Evolutionary conservation across 116 monocot genomes (phyloP), one percentile per base, ranked within the genome.

Genomic region (Posidonia oceanica): DNA sequence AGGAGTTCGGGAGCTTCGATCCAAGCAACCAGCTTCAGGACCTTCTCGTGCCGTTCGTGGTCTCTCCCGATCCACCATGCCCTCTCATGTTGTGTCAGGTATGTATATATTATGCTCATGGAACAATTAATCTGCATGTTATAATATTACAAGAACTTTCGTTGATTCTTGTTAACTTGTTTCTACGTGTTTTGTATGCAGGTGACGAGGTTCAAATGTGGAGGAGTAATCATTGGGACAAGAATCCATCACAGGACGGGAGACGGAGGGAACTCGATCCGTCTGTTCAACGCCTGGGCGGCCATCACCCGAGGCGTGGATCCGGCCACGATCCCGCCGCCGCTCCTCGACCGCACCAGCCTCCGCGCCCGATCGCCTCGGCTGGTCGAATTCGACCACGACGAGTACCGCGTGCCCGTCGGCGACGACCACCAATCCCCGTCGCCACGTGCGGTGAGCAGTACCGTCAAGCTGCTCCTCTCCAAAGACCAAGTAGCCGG

Each of bases 161-260:
- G 29, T 29, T 29, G 1, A 1, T 29, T 29, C 1, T 29, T 29
- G 29, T 29, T 29, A 29, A 29, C 29, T 29, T 29, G 29, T 54
- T 22, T 2, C 53, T 29, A 13, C 23, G 39, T 1, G 16, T 56
- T 10, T 37, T 36, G 36, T n/a, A 2, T 52, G 29, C 78, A 87
- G 87, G 29, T 87, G 36, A 84, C 84, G 10, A 70, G 67, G 40
- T 79, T 87, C 64, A 81, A 75, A 55, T 87, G 83, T 67, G 87
- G 87, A 2, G 78, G 83, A 0, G 87, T 87, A 29, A 73, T 53
- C 39, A 40, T 87, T 15, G 87, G 84, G 20, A n/a, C 37, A 0
- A 68, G 55, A 7, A 37, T 74, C 2, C 81, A 83, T 44, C 87
- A 87, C 58, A 59, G 69, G 0, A 59, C 67, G 1, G 58, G 67